Conservation (phyloP, 768 basidiomycete genomes). For the Mrakia gelida region DNA sequence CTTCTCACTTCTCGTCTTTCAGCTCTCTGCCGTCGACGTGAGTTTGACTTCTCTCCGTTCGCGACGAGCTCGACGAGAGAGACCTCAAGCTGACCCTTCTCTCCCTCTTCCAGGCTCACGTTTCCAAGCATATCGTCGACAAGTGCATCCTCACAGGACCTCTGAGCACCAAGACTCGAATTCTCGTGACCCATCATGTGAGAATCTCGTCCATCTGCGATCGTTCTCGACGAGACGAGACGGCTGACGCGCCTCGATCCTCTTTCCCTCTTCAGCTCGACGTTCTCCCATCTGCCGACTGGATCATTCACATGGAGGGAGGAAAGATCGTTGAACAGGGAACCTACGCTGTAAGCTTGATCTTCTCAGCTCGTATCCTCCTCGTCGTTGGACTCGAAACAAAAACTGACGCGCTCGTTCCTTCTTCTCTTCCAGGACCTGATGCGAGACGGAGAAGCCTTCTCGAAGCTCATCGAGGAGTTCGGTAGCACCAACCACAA, state of each 20-base stretch:
- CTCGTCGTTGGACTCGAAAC: neutral
- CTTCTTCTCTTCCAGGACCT: slow-evolving; percentile 47
- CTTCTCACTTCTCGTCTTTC: slow-evolving; percentile 40
- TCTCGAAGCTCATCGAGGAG: slow-evolving; percentile 37
- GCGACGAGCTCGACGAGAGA: no score
- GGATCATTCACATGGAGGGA: slow-evolving; percentile 41
- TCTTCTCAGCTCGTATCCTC: no score
- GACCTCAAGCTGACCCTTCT: no score
- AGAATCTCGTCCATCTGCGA: no score
- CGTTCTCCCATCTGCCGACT: slow-evolving; percentile 40
- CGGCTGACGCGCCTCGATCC: neutral
- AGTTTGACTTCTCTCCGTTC: no score
- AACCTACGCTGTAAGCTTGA: slow-evolving; percentile 49
- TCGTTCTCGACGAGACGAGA: no score
- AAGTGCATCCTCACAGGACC: slow-evolving; percentile 54
- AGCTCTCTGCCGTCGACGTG: slow-evolving; percentile 67
- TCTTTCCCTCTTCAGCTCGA: slow-evolving; percentile 38
- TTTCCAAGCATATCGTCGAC: slow-evolving; percentile 62
- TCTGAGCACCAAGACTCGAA: slow-evolving; percentile 53
- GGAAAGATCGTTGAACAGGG: slow-evolving; percentile 58
- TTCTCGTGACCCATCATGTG: slow-evolving; percentile 49
- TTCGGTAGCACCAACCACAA: slow-evolving; percentile 28
- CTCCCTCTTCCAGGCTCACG: slow-evolving; percentile 50
- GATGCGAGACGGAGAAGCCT: slow-evolving; percentile 46
- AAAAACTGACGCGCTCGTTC: neutral